Evolutionary conservation across 2,329 filamentous ascomycete species (phyloP).

Genomic region (Dryadomyces quercivorus): DNA sequence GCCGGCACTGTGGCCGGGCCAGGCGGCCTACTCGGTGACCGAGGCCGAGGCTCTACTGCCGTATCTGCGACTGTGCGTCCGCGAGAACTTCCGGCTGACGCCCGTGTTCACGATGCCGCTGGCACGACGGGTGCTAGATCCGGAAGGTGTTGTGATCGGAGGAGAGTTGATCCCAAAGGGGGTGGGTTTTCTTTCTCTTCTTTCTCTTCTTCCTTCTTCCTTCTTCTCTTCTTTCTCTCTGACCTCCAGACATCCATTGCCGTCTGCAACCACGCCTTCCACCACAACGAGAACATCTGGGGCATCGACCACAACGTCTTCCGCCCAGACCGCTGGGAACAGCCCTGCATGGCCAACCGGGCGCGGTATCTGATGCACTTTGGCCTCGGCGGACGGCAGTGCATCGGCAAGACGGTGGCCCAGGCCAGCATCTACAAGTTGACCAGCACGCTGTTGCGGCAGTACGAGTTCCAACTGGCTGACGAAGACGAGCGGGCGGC

Average conservation of each 20-base stretch:
- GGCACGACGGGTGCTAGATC: slow-evolving; percentile 16
- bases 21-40: slow-evolving; percentile 13
- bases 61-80: slow-evolving; percentile 17
- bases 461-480: slow-evolving; percentile 20
- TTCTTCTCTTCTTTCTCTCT: too few relatives aligned
- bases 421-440: slow-evolving; percentile 22
- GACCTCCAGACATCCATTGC: slow-evolving; percentile 12
- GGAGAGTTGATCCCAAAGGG: neutral
- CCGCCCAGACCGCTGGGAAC: slow-evolving; percentile 17
- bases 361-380: slow-evolving; percentile 21
- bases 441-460: slow-evolving; percentile 17
- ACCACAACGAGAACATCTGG: slow-evolving; percentile 21
- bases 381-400: slow-evolving; percentile 19
- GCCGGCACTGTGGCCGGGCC: neutral
- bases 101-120: slow-evolving; percentile 23
- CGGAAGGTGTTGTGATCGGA: slow-evolving; percentile 12
- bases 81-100: slow-evolving; percentile 22
- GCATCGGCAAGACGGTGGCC: slow-evolving; percentile 23
- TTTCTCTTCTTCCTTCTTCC: too few relatives aligned
- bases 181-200: too few relatives aligned
- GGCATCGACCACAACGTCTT: slow-evolving; percentile 20
- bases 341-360: slow-evolving; percentile 7
- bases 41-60: slow-evolving; percentile 15
- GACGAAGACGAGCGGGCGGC: slow-evolving; percentile 10
- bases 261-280: slow-evolving; percentile 20